phyloP scores from a whole-genome alignment of 495 filamentous ascomycete species.

The Cryomyces antarcticus region DNA sequence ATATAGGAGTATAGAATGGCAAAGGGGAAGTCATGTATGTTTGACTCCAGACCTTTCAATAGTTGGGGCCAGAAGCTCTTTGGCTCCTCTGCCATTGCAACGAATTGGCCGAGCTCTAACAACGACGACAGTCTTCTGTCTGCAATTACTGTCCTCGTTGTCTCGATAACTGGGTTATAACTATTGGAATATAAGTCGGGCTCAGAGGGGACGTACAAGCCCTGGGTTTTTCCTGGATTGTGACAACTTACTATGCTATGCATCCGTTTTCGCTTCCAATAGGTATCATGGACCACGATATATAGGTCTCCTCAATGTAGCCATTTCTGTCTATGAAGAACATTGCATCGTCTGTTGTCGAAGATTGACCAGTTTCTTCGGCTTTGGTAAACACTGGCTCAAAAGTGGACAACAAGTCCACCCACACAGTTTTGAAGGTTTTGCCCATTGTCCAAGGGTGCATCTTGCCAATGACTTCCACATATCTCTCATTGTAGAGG shows the following conservation, averaged over 20 bases:
- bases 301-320: conserved; percentile 12
- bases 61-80: conserved; percentile 14
- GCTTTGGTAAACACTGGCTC: neutral
- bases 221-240: too few species aligned
- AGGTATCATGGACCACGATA: conserved; percentile 17
- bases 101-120: neutral
- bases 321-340: conserved; percentile 5
- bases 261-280: neutral
- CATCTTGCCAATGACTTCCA: neutral
- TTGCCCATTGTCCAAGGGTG: conserved; percentile 3
- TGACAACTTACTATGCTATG: too few species aligned
- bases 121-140: conserved; percentile 15
- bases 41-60: conserved; percentile 7
- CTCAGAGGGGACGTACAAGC: too few species aligned
- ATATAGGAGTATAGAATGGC: conserved; percentile 13
- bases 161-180: conserved; percentile 8
- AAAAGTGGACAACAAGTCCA: neutral
- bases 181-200: too few species aligned
- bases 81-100: conserved; percentile 5
- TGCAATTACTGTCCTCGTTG: conserved; percentile 14
- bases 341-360: neutral
- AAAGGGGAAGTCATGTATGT: conserved; percentile 14
- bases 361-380: neutral
- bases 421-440: neutral
- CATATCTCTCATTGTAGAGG: conserved; percentile 5